Conservation (phyloP, 2,329 filamentous ascomycete species). For the Hypoxylon sp. region DNA sequence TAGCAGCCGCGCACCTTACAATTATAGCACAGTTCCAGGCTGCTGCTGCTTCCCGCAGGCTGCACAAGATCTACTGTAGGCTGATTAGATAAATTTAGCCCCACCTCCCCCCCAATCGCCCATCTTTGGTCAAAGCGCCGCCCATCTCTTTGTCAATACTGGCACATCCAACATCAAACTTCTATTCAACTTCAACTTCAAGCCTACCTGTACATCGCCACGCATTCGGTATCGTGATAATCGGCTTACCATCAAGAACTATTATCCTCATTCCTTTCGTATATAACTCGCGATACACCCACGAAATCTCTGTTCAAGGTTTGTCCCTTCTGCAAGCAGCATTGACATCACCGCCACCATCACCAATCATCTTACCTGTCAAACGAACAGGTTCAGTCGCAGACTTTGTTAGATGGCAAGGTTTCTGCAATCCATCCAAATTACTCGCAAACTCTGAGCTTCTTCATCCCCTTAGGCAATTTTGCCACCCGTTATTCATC, state of each 20-base stretch:
- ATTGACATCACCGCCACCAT: not conserved
- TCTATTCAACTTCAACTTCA: not conserved
- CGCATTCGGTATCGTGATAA: conserved; percentile 17
- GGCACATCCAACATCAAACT: not conserved
- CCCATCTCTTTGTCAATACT: not conserved
- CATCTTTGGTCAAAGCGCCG: conserved; percentile 4
- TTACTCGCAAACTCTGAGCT: conserved; percentile 1
- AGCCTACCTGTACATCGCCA: not conserved
- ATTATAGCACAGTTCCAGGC: no score
- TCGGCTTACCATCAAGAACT: not conserved
- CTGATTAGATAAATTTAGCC: conserved; percentile 29
- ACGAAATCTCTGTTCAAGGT: no score
- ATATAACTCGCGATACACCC: no score
- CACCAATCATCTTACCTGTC: not conserved
- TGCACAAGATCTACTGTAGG: not conserved
- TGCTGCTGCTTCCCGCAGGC: no score
- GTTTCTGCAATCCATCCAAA: conserved; percentile 3
- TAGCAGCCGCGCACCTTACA: no score
- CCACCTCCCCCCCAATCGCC: conserved; percentile 12
- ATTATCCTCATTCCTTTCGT: not conserved
- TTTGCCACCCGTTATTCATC: not conserved
- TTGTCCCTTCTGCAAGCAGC: conserved; percentile 4
- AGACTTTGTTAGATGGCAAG: no score
- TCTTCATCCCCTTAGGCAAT: conserved; percentile 11
- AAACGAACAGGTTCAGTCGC: no score